These are phyloP conservation scores for Astraeus odoratus DNA, from an alignment of 768 basidiomycete genomes.

Conservation along the genomic window DNA sequence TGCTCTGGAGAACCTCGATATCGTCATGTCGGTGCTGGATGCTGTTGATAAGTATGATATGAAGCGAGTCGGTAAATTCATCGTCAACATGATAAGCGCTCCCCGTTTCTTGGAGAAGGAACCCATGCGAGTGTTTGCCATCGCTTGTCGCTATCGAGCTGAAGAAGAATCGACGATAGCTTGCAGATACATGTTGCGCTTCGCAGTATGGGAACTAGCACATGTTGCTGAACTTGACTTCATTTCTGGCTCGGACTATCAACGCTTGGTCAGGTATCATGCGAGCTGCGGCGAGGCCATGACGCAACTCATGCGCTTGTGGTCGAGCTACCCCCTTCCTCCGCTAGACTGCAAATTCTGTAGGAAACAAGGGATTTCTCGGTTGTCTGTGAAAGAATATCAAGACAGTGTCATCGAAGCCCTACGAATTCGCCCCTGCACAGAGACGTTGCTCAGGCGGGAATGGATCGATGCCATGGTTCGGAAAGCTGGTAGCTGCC, in stretches of 20 bases:
- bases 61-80: slow-evolving; percentile 33
- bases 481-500: slow-evolving; percentile 25
- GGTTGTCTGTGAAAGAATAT: slow-evolving; percentile 24
- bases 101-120: slow-evolving; percentile 29
- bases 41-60: slow-evolving; percentile 48
- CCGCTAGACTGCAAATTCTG: slow-evolving; percentile 28
- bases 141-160: slow-evolving; percentile 32
- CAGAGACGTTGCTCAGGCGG: slow-evolving; percentile 21
- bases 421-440: slow-evolving; percentile 26
- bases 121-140: slow-evolving; percentile 31
- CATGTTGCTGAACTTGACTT: slow-evolving; percentile 30
- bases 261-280: slow-evolving; percentile 31
- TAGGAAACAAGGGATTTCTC: slow-evolving; percentile 29
- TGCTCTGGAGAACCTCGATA: slow-evolving; percentile 30
- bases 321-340: slow-evolving; percentile 25
- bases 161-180: slow-evolving; percentile 30
- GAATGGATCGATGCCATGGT: slow-evolving; percentile 28
- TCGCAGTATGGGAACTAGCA: slow-evolving; percentile 27
- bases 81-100: slow-evolving; percentile 26
- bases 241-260: slow-evolving; percentile 31
- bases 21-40: slow-evolving; percentile 36
- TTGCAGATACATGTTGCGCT: slow-evolving; percentile 30
- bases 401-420: slow-evolving; percentile 29
- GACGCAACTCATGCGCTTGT: slow-evolving; percentile 26
- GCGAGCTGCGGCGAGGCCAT: slow-evolving; percentile 28